Conservation (phyloP, 805 yeast genomes). For the Debaryomyces maramus region DNA sequence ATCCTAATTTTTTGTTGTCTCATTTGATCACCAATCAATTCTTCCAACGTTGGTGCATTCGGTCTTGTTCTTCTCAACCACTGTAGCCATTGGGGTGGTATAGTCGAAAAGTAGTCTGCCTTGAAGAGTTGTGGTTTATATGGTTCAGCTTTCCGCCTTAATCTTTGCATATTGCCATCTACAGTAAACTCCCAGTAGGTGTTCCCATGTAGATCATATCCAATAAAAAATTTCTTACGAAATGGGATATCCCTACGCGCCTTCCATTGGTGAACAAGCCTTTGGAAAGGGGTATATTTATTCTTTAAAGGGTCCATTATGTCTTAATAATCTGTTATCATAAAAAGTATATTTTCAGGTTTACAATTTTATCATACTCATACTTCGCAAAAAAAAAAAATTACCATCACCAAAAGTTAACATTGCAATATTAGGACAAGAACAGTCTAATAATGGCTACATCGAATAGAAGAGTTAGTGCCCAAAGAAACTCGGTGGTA, state of each 20-base stretch:
- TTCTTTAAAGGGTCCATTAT: slow-evolving; percentile 50
- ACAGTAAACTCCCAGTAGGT: slow-evolving; percentile 80
- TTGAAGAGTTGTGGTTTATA: slow-evolving; percentile 45
- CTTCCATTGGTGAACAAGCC: slow-evolving; percentile 55
- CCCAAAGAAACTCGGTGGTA: slow-evolving; percentile 19
- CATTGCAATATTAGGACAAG: too few species aligned
- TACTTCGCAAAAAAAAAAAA: too few species aligned
- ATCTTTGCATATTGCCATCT: slow-evolving; percentile 50
- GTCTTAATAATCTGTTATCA: slow-evolving; percentile 1
- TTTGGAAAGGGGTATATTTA: slow-evolving; percentile 51
- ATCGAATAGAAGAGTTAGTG: slow-evolving; percentile 3
- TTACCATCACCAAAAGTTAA: too few species aligned
- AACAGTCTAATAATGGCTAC: neutral
- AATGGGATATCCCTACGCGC: slow-evolving; percentile 67
- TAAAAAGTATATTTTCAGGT: too few species aligned
- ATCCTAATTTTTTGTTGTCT: slow-evolving; percentile 55
- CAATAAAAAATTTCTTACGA: slow-evolving; percentile 65
- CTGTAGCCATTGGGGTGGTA: slow-evolving; percentile 75
- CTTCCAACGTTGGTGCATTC: slow-evolving; percentile 61
- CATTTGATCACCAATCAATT: slow-evolving; percentile 55
- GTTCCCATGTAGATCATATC: slow-evolving; percentile 81
- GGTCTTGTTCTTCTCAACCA: slow-evolving; percentile 72
- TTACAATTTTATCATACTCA: too few species aligned
- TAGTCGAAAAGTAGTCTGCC: slow-evolving; percentile 58
- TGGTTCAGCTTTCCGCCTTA: slow-evolving; percentile 67